Conservation (phyloP, 495 filamentous ascomycete species). For the Bombardia bombarda region DNA sequence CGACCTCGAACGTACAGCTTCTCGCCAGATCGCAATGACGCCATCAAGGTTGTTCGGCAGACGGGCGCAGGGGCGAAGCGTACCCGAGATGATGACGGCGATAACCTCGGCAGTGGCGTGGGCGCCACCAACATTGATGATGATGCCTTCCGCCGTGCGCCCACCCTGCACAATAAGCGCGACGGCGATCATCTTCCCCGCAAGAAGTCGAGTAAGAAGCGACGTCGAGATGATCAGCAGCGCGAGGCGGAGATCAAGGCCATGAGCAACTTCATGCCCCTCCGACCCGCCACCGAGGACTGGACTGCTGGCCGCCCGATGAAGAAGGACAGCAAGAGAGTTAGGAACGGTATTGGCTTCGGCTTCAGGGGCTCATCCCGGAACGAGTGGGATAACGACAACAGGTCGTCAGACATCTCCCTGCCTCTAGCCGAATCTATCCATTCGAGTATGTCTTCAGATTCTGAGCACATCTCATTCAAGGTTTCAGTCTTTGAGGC, state of each 20-base stretch:
- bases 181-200: constrained; percentile 50
- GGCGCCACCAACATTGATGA: constrained; percentile 19
- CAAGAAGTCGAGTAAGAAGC: constrained; percentile 67
- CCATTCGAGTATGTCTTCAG: constrained; percentile 61
- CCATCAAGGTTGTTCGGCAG: constrained; percentile 27
- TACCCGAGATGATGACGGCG: neutral
- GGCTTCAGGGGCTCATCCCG: constrained; percentile 13
- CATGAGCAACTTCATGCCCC: constrained; percentile 66
- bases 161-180: constrained; percentile 57
- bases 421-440: constrained; percentile 65
- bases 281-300: constrained; percentile 46
- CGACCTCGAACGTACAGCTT: constrained; percentile 44
- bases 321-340: constrained; percentile 57
- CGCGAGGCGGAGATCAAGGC: constrained; percentile 80
- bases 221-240: constrained; percentile 61
- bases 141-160: constrained; percentile 44
- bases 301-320: constrained; percentile 42
- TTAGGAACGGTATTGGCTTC: constrained; percentile 39
- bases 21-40: constrained; percentile 43
- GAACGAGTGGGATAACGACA: constrained; percentile 47
- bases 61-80: constrained; percentile 23
- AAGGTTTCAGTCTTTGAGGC: constrained; percentile 66
- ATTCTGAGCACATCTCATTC: constrained; percentile 63
- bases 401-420: constrained; percentile 64
- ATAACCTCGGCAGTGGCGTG: constrained; percentile 12